phyloP scores from a whole-genome alignment of 2,329 filamentous ascomycete species.

The Dactylellina leptospora region DNA sequence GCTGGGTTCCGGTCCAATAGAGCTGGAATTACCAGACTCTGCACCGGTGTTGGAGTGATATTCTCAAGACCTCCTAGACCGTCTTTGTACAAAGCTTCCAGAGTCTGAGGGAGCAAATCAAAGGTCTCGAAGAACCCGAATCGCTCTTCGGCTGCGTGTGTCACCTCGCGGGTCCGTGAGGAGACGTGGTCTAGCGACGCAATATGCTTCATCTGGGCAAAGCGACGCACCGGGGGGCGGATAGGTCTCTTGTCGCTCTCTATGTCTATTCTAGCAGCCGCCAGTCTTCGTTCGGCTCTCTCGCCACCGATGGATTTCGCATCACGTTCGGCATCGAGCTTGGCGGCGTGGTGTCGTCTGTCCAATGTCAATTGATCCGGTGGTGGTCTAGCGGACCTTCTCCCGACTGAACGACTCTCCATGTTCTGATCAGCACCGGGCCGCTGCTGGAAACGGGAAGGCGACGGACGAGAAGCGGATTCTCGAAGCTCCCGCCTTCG shows the following conservation, averaged over 20 bases:
- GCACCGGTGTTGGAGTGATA: conserved; percentile 84
- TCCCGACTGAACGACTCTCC: not conserved
- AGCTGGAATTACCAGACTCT: conserved; percentile 85
- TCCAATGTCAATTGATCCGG: not conserved
- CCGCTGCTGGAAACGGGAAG: conserved; percentile 36
- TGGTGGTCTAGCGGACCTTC: not conserved
- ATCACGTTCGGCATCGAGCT: not conserved
- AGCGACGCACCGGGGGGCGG: conserved; percentile 39
- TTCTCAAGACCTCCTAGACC: conserved; percentile 78
- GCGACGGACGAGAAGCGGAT: conserved; percentile 20
- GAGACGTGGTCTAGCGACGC: conserved; percentile 54
- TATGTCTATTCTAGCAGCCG: conserved; percentile 2
- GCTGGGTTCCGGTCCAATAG: conserved; percentile 70
- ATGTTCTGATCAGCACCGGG: not conserved
- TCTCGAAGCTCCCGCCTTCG: conserved; percentile 22
- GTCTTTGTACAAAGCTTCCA: conserved; percentile 75
- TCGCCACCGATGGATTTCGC: not conserved
- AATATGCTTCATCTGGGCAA: conserved; percentile 51
- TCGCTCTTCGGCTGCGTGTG: conserved; percentile 60
- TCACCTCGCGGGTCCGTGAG: conserved; percentile 33
- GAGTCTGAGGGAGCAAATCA: conserved; percentile 74
- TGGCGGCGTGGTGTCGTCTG: not conserved
- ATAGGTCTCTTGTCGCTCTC: conserved; percentile 7
- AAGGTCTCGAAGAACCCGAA: conserved; percentile 84
- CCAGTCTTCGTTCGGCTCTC: not conserved